A percentile compares a stretch with the other conserved stretches of the same genome.
Conservation (phyloP, 768 basidiomycete genomes). For the Butyriboletus loyo region DNA sequence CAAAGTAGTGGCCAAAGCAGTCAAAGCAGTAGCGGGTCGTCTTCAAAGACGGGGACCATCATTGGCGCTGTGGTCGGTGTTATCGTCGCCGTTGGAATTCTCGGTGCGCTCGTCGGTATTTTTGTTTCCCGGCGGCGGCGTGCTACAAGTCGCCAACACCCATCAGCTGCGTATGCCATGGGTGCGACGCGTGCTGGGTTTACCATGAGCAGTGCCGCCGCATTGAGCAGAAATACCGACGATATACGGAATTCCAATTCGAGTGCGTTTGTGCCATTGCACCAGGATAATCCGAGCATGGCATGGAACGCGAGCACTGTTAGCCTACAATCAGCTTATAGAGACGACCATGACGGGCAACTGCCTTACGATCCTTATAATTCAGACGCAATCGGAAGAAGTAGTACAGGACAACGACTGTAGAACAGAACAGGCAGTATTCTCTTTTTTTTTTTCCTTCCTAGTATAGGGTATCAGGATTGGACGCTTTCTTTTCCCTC, state of each 20-base stretch:
- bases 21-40: slow-evolving; percentile 17
- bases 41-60: slow-evolving; percentile 25
- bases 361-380: slow-evolving; percentile 27
- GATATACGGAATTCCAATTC: slow-evolving; percentile 52
- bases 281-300: slow-evolving; percentile 55
- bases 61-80: slow-evolving; percentile 31
- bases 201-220: slow-evolving; percentile 20
- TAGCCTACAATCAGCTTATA: slow-evolving; percentile 42
- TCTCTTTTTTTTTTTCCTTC: background rate
- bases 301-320: slow-evolving; percentile 57
- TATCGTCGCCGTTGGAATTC: slow-evolving; percentile 28
- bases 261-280: slow-evolving; percentile 69
- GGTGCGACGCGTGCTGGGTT: slow-evolving; percentile 31
- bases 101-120: slow-evolving; percentile 41
- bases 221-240: slow-evolving; percentile 22
- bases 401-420: slow-evolving; percentile 23
- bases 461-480: background rate
- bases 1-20: slow-evolving; percentile 28
- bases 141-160: slow-evolving; percentile 31
- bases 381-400: slow-evolving; percentile 25
- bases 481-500: slow-evolving; percentile 6
- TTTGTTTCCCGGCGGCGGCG: slow-evolving; percentile 51
- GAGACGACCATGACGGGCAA: slow-evolving; percentile 27
- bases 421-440: slow-evolving; percentile 14
- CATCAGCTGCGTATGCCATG: slow-evolving; percentile 39